A percentile compares a stretch with the other conserved stretches of the same genome.
These are phyloP conservation scores for Echinosphaeria canescens DNA, from an alignment of 2,329 filamentous ascomycete species.

Conservation along the genomic window DNA sequence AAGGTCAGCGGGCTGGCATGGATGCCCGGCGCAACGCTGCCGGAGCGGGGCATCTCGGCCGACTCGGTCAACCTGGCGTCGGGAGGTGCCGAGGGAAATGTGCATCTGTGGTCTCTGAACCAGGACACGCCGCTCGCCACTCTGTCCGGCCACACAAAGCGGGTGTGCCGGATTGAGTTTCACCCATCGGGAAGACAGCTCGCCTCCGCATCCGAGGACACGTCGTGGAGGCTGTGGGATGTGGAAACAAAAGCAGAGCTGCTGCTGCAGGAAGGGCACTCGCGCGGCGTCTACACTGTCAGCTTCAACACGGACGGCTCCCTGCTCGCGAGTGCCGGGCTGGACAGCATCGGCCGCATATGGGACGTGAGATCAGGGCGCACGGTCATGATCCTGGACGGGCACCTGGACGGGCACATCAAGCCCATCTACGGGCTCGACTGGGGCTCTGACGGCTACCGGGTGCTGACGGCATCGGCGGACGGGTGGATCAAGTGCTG, in stretches of 20 bases:
- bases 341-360: slow-evolving; percentile 85
- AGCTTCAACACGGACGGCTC: slow-evolving; percentile 85
- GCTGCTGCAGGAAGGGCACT: slow-evolving; percentile 83
- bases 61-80: slow-evolving; percentile 70
- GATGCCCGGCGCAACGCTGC: slow-evolving; percentile 64
- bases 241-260: slow-evolving; percentile 69
- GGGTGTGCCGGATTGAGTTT: slow-evolving; percentile 84
- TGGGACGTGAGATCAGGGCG: slow-evolving; percentile 89
- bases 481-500: slow-evolving; percentile 97
- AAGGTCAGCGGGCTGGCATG: slow-evolving; percentile 81
- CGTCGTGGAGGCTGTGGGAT: slow-evolving; percentile 94
- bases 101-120: slow-evolving; percentile 78
- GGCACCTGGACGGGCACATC: slow-evolving; percentile 58
- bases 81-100: slow-evolving; percentile 68
- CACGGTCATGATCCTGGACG: slow-evolving; percentile 89
- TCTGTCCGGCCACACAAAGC: slow-evolving; percentile 61
- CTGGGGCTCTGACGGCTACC: slow-evolving; percentile 79
- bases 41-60: slow-evolving; percentile 46
- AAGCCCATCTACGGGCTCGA: slow-evolving; percentile 85
- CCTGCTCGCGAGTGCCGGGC: slow-evolving; percentile 71
- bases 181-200: slow-evolving; percentile 81
- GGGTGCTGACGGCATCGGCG: slow-evolving; percentile 79
- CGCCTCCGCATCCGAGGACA: slow-evolving; percentile 87
- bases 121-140: slow-evolving; percentile 72
- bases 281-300: slow-evolving; percentile 76